phyloP scores from a whole-genome alignment of 257 asterid species.

The Haberlea rhodopensis region DNA sequence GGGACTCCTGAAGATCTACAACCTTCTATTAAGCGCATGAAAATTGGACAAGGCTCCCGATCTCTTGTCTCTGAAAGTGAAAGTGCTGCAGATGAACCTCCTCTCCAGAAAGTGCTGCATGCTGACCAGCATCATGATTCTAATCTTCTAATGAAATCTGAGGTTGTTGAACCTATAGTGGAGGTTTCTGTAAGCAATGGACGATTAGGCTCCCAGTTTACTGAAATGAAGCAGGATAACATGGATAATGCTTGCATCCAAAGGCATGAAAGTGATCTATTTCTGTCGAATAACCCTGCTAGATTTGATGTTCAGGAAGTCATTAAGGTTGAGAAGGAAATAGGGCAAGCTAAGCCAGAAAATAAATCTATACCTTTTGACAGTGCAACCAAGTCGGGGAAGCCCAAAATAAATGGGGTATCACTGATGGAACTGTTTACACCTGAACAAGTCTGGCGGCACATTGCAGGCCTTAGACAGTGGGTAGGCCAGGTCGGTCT shows the following conservation, averaged over 20 bases:
- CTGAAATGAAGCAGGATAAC: slow-evolving; percentile 39
- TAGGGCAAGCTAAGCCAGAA: slow-evolving; percentile 53
- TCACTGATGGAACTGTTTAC: slow-evolving; percentile 91
- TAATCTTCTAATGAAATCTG: slow-evolving; percentile 44
- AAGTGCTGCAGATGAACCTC: slow-evolving; percentile 46
- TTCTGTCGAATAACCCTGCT: slow-evolving; percentile 42
- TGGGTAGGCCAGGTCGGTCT: slow-evolving; percentile 97
- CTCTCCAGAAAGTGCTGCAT: slow-evolving; percentile 35
- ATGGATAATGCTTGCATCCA: slow-evolving; percentile 35
- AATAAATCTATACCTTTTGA: slow-evolving; percentile 49
- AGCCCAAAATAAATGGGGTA: slow-evolving; percentile 84
- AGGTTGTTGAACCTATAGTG: slow-evolving; percentile 47
- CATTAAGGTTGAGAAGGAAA: slow-evolving; percentile 55
- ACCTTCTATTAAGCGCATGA: slow-evolving; percentile 79
- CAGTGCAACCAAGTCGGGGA: slow-evolving; percentile 75
- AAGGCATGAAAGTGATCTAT: slow-evolving; percentile 35
- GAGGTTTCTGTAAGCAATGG: slow-evolving; percentile 50
- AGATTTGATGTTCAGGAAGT: slow-evolving; percentile 48
- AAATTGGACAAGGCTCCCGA: slow-evolving; percentile 68
- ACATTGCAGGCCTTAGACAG: slow-evolving; percentile 82
- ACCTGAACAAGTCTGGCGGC: slow-evolving; percentile 88
- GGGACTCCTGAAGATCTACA: slow-evolving; percentile 64
- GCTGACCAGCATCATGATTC: slow-evolving; percentile 41
- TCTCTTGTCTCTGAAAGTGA: slow-evolving; percentile 48
- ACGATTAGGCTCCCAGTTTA: slow-evolving; percentile 42